These are phyloP conservation scores for Thymus quinquecostatus DNA, from an alignment of 257 asterid species.

Conservation along the genomic window DNA sequence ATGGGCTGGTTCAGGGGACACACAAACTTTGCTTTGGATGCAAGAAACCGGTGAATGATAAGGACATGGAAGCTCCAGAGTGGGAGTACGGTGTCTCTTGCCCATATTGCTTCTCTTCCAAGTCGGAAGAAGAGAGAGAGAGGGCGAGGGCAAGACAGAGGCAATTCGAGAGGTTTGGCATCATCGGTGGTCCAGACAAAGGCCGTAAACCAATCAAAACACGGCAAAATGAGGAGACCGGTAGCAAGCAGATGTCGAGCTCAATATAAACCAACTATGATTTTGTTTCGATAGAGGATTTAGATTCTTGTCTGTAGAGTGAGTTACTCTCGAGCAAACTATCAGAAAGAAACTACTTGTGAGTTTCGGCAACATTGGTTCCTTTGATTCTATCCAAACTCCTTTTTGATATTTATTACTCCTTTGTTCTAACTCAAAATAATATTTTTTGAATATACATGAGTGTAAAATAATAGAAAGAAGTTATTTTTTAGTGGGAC, in stretches of 20 bases:
- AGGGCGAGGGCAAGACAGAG: slow-evolving; percentile 89
- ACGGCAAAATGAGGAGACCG: slow-evolving; percentile 23
- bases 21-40: slow-evolving; percentile 96
- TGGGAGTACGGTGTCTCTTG: slow-evolving; percentile 91
- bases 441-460: too few species aligned
- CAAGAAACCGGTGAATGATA: slow-evolving; percentile 86
- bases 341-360: too few species aligned
- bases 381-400: not conserved
- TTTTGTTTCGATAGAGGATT: not conserved
- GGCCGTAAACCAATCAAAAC: slow-evolving; percentile 64
- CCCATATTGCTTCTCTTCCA: slow-evolving; percentile 81
- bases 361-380: not conserved
- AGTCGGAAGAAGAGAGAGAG: slow-evolving; percentile 93
- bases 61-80: slow-evolving; percentile 87
- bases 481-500: too few species aligned
- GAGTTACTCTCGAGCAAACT: not conserved
- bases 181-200: slow-evolving; percentile 95
- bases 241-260: slow-evolving; percentile 41
- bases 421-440: too few species aligned
- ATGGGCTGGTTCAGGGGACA: slow-evolving; percentile 80
- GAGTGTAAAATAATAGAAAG: too few species aligned
- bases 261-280: slow-evolving; percentile 29
- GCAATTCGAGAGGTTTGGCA: slow-evolving; percentile 88
- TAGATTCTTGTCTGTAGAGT: not conserved
- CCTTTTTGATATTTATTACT: not conserved